These are phyloP conservation scores for Phytopythium chamaehyphon DNA, from an alignment of 352 stramenopile genomes.

Conservation along the genomic window DNA sequence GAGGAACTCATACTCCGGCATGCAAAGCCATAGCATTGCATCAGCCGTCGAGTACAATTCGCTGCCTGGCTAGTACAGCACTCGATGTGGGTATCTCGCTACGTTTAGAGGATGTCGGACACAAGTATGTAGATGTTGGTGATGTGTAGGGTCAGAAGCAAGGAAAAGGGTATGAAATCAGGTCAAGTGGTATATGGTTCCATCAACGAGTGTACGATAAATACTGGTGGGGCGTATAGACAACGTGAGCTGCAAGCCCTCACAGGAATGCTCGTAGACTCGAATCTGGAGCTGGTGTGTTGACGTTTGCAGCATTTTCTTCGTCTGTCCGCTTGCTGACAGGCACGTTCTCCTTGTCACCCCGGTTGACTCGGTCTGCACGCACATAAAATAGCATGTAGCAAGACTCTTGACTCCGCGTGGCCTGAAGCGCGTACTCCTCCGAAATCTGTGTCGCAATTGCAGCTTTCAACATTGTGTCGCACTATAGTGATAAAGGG, in stretches of 20 bases:
- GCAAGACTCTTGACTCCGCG: conserved; percentile 76
- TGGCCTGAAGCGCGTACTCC: conserved; percentile 70
- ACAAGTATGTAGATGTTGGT: too few species aligned
- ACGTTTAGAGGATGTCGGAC: too few species aligned
- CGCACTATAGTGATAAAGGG: not conserved
- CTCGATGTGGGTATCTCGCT: too few species aligned
- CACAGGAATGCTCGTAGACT: conserved; percentile 35
- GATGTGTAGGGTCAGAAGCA: too few species aligned
- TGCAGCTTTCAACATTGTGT: not conserved
- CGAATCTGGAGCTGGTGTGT: conserved; percentile 14
- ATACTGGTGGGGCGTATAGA: not conserved
- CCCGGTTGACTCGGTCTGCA: conserved; percentile 18
- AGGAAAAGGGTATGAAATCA: too few species aligned
- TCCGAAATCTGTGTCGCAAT: conserved; percentile 51
- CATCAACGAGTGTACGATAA: not conserved
- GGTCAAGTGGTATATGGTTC: too few species aligned
- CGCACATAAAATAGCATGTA: conserved; percentile 89
- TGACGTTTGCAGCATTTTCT: conserved; percentile 20
- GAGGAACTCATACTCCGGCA: too few species aligned
- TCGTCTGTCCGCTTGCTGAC: conserved; percentile 10
- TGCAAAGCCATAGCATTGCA: too few species aligned
- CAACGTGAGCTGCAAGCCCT: not conserved
- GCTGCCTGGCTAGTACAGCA: too few species aligned
- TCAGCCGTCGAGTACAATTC: too few species aligned
- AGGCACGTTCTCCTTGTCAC: conserved; percentile 70